Conservation (phyloP, 306 rosid species). For the Pterocarpus santalinus region DNA sequence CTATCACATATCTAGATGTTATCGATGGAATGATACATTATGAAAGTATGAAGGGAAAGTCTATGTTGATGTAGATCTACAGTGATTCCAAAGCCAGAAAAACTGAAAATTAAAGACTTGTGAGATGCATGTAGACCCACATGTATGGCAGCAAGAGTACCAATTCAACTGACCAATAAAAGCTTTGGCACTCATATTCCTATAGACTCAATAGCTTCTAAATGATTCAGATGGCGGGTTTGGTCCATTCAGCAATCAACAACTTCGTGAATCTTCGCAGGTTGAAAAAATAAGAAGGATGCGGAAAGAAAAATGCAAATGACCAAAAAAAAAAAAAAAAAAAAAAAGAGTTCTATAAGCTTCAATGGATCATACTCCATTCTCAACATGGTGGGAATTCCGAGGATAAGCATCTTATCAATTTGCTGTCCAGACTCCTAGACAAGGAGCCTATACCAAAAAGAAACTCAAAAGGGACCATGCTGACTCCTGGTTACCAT, state of each 20-base stretch:
- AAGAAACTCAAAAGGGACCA: conserved; percentile 8
- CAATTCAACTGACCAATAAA: conserved; percentile 38
- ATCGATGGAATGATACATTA: conserved; percentile 11
- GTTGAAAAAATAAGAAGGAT: conserved; percentile 19
- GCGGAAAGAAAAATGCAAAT: background rate
- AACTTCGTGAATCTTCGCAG: conserved; percentile 35
- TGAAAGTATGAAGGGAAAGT: conserved; percentile 14
- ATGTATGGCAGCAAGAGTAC: conserved; percentile 46
- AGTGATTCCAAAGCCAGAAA: conserved; percentile 19
- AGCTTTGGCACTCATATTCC: conserved; percentile 41
- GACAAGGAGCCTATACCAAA: conserved; percentile 1
- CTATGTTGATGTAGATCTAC: background rate
- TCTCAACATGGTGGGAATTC: conserved; percentile 15
- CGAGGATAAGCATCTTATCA: conserved; percentile 17
- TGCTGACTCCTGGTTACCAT: conserved; percentile 33
- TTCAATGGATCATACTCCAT: background rate
- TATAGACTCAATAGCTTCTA: conserved; percentile 25
- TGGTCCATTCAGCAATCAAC: conserved; percentile 39
- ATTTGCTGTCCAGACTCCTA: conserved; percentile 4
- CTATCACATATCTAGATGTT: conserved; percentile 30
- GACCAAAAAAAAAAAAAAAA: background rate
- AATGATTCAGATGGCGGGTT: conserved; percentile 28
- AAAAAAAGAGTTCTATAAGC: background rate
- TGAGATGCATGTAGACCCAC: conserved; percentile 51
- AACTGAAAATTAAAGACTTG: background rate